Percentiles rank a stretch among this genome's conserved stretches.
Evolutionary conservation across 441 rosid species (phyloP).

Genomic region (Omphalea diandra): DNA sequence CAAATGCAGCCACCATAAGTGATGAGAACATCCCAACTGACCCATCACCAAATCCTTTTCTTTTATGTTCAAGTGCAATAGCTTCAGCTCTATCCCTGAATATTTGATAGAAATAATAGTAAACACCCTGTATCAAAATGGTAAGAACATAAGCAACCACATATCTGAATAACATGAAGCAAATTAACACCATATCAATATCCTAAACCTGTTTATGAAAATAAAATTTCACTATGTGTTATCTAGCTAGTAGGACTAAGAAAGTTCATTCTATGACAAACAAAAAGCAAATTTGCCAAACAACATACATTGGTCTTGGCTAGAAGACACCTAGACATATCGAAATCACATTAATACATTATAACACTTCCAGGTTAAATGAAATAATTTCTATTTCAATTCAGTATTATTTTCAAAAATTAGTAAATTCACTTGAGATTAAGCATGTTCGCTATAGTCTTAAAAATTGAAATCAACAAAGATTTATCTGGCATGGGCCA

Average conservation of each 20-base stretch:
- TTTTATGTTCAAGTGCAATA: constrained; percentile 50
- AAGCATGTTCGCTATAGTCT: not conserved
- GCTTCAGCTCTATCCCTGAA: constrained; percentile 87
- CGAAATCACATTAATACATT: not conserved
- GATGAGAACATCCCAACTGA: constrained; percentile 93
- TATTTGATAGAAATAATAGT: constrained; percentile 98
- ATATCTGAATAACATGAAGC: constrained; percentile 17
- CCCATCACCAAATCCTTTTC: constrained; percentile 86
- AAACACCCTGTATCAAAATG: constrained; percentile 85
- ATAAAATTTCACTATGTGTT: not conserved
- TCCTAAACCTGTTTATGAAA: constrained; percentile 6
- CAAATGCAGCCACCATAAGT: constrained; percentile 84
- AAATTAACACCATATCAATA: constrained; percentile 1
- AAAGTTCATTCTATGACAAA: constrained; percentile 5
- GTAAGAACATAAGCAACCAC: constrained; percentile 36
- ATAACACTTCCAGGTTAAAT: not conserved
- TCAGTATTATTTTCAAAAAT: not conserved
- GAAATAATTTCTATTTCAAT: not conserved
- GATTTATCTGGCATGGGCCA: not conserved
- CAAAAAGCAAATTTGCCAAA: not conserved
- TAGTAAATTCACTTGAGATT: not conserved
- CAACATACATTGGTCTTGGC: not conserved
- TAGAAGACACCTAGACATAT: not conserved
- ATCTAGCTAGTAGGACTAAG: not conserved
- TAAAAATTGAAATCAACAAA: not conserved